These are phyloP conservation scores for Manihot esculenta DNA, from an alignment of 441 rosid genomes.

Conservation along the genomic window DNA sequence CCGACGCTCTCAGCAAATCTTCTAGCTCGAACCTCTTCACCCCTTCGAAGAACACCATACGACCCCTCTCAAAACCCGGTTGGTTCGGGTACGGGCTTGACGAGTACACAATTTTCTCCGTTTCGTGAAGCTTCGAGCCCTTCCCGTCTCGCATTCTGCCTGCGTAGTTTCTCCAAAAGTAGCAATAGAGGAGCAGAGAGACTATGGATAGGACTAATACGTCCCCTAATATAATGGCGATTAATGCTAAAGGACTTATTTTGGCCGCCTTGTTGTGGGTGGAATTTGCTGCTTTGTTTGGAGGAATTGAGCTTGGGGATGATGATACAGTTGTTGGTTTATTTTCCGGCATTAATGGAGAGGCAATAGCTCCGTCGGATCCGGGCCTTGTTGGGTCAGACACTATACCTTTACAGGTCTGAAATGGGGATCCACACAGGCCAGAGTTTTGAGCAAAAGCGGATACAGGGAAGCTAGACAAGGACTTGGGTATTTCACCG, in stretches of 20 bases:
- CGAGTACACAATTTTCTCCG: slow-evolving; percentile 40
- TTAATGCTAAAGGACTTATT: slow-evolving; percentile 55
- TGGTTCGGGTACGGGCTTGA: slow-evolving; percentile 47
- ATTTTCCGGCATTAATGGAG: slow-evolving; percentile 39
- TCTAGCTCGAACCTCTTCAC: slow-evolving; percentile 72
- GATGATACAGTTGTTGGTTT: slow-evolving; percentile 49
- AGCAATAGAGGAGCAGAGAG: slow-evolving; percentile 46
- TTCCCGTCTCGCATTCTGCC: slow-evolving; percentile 48
- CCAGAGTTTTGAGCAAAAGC: slow-evolving; percentile 58
- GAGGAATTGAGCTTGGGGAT: slow-evolving; percentile 44
- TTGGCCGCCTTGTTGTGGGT: slow-evolving; percentile 28
- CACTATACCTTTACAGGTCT: slow-evolving; percentile 47
- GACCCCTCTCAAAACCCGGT: slow-evolving; percentile 45
- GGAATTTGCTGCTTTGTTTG: slow-evolving; percentile 20
- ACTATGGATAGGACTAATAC: slow-evolving; percentile 40
- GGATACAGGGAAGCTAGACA: slow-evolving; percentile 37
- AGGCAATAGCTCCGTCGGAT: slow-evolving; percentile 36
- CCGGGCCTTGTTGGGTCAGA: slow-evolving; percentile 49
- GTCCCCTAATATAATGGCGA: slow-evolving; percentile 73
- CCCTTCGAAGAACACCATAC: slow-evolving; percentile 71
- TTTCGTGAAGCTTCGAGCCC: slow-evolving; percentile 47
- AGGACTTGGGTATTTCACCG: slow-evolving; percentile 61
- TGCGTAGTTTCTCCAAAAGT: slow-evolving; percentile 43
- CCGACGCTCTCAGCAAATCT: slow-evolving; percentile 92
- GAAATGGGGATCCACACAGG: slow-evolving; percentile 76